phyloP scores from a whole-genome alignment of 2,329 filamentous ascomycete species.

The Pseudopithomyces chartarum region DNA sequence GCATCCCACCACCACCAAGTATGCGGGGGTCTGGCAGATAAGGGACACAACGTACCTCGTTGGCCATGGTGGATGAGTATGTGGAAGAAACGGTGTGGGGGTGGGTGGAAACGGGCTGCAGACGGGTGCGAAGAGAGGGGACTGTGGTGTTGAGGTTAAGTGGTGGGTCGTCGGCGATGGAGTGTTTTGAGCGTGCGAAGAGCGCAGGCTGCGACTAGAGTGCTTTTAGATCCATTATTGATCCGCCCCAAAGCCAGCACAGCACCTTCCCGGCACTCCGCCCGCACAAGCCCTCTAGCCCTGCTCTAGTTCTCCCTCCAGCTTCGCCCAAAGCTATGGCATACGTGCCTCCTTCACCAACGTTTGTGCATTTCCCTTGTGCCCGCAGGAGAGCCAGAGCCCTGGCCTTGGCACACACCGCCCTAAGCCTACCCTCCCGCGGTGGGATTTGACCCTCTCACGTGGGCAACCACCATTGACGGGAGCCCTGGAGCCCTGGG shows the following conservation, averaged over 20 bases:
- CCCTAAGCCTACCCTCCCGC: conserved; percentile 7
- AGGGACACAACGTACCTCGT: conserved; percentile 61
- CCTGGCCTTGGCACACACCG: conserved; percentile 12
- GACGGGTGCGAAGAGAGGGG: conserved; percentile 18
- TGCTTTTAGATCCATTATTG: conserved; percentile 13
- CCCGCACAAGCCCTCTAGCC: conserved; percentile 5
- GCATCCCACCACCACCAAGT: conserved; percentile 44
- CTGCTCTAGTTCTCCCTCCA: background rate
- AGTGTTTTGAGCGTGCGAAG: conserved; percentile 28
- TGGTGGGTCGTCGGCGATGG: conserved; percentile 30
- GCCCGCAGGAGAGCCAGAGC: background rate
- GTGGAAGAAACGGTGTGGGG: conserved; percentile 17
- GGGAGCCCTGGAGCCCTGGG: no score
- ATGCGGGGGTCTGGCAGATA: conserved; percentile 41
- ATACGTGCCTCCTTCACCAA: background rate
- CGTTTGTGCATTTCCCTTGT: background rate
- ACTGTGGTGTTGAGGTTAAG: conserved; percentile 18
- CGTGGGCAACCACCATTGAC: conserved; percentile 5
- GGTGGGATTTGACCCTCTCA: background rate
- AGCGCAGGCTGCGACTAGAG: conserved; percentile 12
- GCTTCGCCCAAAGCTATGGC: background rate
- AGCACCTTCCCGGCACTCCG: conserved; percentile 8
- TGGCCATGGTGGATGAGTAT: conserved; percentile 59
- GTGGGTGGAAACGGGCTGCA: conserved; percentile 10
- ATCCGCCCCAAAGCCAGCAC: conserved; percentile 14